These are phyloP conservation scores for Claviceps africana DNA, from an alignment of 2,329 filamentous ascomycete species.

Conservation along the genomic window DNA sequence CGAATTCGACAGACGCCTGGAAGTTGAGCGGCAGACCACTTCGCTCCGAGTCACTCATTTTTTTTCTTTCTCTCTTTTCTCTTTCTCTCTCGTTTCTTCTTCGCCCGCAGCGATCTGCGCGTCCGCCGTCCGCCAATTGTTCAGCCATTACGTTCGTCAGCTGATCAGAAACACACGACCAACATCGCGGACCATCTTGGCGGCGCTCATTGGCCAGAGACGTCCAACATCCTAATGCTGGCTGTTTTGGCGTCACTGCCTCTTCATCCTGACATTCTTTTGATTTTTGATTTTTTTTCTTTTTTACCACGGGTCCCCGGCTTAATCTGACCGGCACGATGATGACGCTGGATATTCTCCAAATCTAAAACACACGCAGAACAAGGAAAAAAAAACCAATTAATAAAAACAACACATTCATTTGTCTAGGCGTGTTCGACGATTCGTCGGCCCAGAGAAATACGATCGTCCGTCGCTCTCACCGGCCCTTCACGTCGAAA, in stretches of 20 bases:
- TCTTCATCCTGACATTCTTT: not conserved
- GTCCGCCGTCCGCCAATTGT: not conserved
- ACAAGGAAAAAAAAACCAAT: not conserved
- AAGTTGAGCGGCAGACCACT: not conserved
- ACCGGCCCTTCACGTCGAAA: constrained; percentile 6
- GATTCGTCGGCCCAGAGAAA: not conserved
- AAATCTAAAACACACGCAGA: not conserved
- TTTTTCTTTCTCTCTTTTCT: not conserved
- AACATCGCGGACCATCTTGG: not conserved
- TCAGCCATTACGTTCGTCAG: not conserved
- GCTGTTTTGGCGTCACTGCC: not conserved
- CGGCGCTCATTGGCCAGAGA: not conserved
- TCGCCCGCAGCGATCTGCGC: not conserved
- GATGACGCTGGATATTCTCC: constrained; percentile 2
- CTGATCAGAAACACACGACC: not conserved
- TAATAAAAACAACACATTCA: too few relatives aligned
- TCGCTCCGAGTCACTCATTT: constrained; percentile 4
- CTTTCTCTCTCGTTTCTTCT: not conserved
- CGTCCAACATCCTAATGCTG: not conserved
- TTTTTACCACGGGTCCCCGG: not conserved
- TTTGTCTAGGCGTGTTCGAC: constrained; percentile 6
- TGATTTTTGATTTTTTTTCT: too few relatives aligned
- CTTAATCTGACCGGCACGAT: constrained; percentile 2
- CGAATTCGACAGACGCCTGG: not conserved
- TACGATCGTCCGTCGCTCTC: constrained; percentile 8